A percentile compares a stretch with the other conserved stretches of the same genome.
These are phyloP conservation scores for Thermomucor indicae-seudaticae DNA, from an alignment of 371 early-diverging fungal species.

Conservation along the genomic window DNA sequence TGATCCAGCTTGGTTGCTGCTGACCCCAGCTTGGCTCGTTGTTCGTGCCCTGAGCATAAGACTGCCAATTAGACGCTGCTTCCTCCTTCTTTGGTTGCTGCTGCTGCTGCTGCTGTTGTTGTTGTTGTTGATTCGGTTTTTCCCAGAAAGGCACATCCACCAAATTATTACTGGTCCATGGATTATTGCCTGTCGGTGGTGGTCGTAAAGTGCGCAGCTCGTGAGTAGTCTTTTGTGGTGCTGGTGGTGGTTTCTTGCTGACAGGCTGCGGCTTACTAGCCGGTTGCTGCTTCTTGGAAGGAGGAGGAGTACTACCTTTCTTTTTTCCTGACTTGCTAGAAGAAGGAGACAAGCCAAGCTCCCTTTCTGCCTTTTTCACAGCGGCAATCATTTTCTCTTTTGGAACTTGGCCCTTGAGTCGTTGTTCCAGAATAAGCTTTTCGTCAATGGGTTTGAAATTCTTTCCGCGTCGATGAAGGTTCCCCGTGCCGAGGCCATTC, in stretches of 20 bases:
- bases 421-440: slow-evolving; percentile 14
- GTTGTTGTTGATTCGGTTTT: background rate
- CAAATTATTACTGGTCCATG: slow-evolving; percentile 8
- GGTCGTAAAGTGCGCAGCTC: slow-evolving; percentile 1
- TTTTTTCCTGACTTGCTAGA: slow-evolving; percentile 1
- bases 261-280: background rate
- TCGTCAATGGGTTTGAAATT: slow-evolving; percentile 23
- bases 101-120: background rate
- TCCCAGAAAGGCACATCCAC: slow-evolving; percentile 15
- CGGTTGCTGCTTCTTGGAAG: background rate
- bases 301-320: background rate
- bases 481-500: slow-evolving; percentile 19
- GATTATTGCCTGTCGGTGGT: slow-evolving; percentile 8
- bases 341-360: background rate
- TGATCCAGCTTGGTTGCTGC: background rate
- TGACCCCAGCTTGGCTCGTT: background rate
- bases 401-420: slow-evolving; percentile 7
- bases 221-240: background rate
- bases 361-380: background rate
- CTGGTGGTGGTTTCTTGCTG: background rate
- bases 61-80: no score
- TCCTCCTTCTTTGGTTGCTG: background rate
- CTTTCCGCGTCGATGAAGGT: slow-evolving; percentile 18
- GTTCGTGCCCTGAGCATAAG: no score
- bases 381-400: slow-evolving; percentile 2